phyloP scores from a whole-genome alignment of 371 early-diverging fungal species.

The Choanephora cucurbitarum region DNA sequence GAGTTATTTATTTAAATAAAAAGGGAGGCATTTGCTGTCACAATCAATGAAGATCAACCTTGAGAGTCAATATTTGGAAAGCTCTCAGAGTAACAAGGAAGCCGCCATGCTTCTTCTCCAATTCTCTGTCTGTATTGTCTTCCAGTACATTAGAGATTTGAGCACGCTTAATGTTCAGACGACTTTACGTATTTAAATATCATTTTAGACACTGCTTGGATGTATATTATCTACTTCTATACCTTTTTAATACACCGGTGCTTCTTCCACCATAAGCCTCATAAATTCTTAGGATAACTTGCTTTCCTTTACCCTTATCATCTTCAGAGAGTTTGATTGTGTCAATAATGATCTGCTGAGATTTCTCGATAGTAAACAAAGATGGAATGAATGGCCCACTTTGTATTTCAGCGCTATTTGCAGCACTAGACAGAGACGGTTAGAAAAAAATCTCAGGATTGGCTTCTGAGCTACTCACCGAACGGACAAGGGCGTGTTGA shows the following conservation, averaged over 20 bases:
- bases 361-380: slow-evolving; percentile 32
- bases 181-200: slow-evolving; percentile 20
- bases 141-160: slow-evolving; percentile 53
- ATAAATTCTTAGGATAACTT: slow-evolving; percentile 80
- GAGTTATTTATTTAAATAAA: no score
- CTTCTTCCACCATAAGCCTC: slow-evolving; percentile 94
- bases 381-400: slow-evolving; percentile 20
- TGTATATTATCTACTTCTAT: slow-evolving; percentile 11
- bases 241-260: slow-evolving; percentile 60
- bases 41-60: slow-evolving; percentile 22
- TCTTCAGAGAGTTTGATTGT: slow-evolving; percentile 90
- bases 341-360: slow-evolving; percentile 78
- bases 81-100: slow-evolving; percentile 36
- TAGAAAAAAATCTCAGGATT: no score
- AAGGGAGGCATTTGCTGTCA: no score
- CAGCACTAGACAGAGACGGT: slow-evolving; percentile 23
- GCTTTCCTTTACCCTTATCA: slow-evolving; percentile 36
- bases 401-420: slow-evolving; percentile 13
- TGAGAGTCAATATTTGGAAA: slow-evolving; percentile 57
- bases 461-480: slow-evolving; percentile 39
- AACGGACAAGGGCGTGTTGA: slow-evolving; percentile 79
- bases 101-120: slow-evolving; percentile 15
- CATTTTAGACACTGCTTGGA: no score
- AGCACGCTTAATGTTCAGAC: slow-evolving; percentile 33
- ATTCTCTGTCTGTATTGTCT: slow-evolving; percentile 29